phyloP scores from a whole-genome alignment of 306 rosid genomes.

The Canavalia ensiformis region DNA sequence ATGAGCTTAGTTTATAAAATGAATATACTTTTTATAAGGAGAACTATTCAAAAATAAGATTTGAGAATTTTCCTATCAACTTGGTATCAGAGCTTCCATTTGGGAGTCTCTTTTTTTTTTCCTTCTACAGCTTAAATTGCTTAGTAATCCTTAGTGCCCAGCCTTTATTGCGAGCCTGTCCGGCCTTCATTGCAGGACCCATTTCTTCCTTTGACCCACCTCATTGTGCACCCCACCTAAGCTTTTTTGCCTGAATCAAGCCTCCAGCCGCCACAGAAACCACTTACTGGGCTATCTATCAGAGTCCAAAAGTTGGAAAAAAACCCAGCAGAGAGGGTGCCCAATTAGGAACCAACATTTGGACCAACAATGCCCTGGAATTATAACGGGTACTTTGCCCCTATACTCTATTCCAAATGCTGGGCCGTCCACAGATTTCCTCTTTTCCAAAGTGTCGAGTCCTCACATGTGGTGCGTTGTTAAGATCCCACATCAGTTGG shows the following conservation, averaged over 20 bases:
- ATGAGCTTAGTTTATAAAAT: not conserved
- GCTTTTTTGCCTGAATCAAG: not conserved
- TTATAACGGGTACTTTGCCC: not conserved
- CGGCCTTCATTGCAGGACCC: not conserved
- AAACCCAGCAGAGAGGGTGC: not conserved
- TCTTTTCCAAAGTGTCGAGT: not conserved
- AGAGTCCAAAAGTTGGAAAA: not conserved
- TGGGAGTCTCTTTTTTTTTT: not conserved
- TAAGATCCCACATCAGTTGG: not conserved
- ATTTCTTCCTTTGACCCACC: not conserved
- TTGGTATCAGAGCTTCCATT: not conserved
- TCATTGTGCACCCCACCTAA: not conserved
- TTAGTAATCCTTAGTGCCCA: not conserved
- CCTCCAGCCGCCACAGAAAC: not conserved
- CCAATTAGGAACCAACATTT: not conserved
- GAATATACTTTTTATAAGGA: not conserved
- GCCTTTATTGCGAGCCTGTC: not conserved
- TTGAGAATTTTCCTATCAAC: not conserved
- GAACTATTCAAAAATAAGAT: not conserved
- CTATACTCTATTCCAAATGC: not conserved
- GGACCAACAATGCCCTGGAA: not conserved
- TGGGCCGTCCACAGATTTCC: not conserved
- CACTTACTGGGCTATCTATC: not conserved
- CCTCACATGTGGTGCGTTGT: not conserved
- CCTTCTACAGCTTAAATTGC: not conserved